Evolutionary conservation across 2,329 filamentous ascomycete species (phyloP).

Genomic region (Cadophora malorum): DNA sequence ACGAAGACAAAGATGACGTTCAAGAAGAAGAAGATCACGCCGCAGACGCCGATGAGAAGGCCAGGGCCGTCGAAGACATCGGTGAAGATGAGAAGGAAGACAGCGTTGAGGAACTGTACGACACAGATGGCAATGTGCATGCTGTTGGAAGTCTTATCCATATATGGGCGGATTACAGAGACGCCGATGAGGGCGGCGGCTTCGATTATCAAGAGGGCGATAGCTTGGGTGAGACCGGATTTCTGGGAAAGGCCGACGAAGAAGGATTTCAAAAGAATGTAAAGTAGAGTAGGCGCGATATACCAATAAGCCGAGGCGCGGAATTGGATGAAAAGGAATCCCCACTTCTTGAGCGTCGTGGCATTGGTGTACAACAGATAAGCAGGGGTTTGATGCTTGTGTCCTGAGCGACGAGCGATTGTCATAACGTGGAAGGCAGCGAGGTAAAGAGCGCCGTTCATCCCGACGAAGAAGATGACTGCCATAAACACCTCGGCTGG

Average conservation of each 20-base stretch:
- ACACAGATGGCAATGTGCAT: constrained; percentile 94
- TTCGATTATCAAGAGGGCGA: constrained; percentile 85
- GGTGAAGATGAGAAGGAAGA: constrained; percentile 90
- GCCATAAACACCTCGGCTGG: constrained; percentile 85
- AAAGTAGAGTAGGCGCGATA: constrained; percentile 78
- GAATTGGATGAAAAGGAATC: constrained; percentile 96
- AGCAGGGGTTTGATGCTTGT: constrained; percentile 93
- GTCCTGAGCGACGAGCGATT: constrained; percentile 84
- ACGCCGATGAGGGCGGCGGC: constrained; percentile 77
- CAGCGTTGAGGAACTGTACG: constrained; percentile 88
- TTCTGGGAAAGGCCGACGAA: constrained; percentile 84
- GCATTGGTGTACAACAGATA: constrained; percentile 97
- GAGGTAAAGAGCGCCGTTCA: constrained; percentile 80
- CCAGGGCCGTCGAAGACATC: constrained; percentile 83
- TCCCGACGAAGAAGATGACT: constrained; percentile 85
- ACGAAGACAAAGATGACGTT: constrained; percentile 86
- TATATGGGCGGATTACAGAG: constrained; percentile 87
- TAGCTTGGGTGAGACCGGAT: constrained; percentile 74
- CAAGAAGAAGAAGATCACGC: constrained; percentile 85
- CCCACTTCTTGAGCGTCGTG: constrained; percentile 95
- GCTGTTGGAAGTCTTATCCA: constrained; percentile 97
- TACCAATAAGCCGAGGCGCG: constrained; percentile 96
- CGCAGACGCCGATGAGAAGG: constrained; percentile 85
- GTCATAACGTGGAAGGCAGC: constrained; percentile 88
- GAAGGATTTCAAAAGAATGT: constrained; percentile 83